Base-by-base conservation (phyloP, 768 basidiomycete species). In the Xanthoconium stramineum region DNA sequence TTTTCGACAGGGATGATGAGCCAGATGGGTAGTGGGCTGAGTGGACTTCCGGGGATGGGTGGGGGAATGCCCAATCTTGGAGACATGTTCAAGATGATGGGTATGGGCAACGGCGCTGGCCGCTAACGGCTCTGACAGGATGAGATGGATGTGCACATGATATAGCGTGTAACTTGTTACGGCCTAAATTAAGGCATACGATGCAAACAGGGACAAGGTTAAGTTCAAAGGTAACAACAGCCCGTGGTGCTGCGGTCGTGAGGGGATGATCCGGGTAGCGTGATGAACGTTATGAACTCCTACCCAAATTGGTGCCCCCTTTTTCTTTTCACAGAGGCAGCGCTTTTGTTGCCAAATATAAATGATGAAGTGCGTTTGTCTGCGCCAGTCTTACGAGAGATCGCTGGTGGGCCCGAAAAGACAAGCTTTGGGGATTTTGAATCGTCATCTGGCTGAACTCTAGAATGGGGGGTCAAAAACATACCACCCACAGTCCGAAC, bases 41-140 rank as follows among this genome's bases (percentile, higher is more conserved):
- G 85, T 24, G 88, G 86, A 17, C 65, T 75, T 46, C 60, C 69
- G 46, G 72, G 74, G 33, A 69, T 85, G 56, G 83, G 81, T 20
- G 85, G 86, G n/a, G 83, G 84, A 3, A 82, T 85, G 81, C 80
- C 82, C 47, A 83, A 83, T 50, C 83, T 91, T 79, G 79, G 74
- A 20, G 89, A 91, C 60, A 87, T 91, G 86, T 77, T 90, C 69
- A 90, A 90, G 75, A 88, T 91, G 89, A 89, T 91, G 89, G 87
- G 88, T 9, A 88, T 88, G 86, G 86, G 86, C 54, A 80, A 82
- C 54, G 63, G 66, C 62, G 62, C 70, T 47, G 70, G 72, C 58
- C 70, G 70, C 61, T 73, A 59, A 61, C 38, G 36, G 52, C 24
- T 39, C 52, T 52, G 33, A 60, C 50, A 30, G 52, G 37, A 17